phyloP scores from a whole-genome alignment of 768 basidiomycete species.

The Suillus sp. region DNA sequence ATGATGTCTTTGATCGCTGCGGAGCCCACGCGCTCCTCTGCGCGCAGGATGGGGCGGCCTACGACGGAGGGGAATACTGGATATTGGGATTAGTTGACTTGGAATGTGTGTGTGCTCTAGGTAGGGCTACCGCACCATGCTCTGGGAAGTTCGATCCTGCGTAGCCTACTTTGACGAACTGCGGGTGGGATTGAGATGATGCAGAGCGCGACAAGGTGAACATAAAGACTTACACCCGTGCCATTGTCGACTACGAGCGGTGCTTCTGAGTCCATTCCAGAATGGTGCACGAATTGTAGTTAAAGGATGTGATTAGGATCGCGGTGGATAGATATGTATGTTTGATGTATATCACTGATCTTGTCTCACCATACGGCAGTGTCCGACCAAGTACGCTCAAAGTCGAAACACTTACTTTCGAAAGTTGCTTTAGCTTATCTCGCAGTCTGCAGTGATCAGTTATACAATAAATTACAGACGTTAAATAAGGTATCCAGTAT shows the following conservation, averaged over 20 bases:
- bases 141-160: conserved; percentile 95
- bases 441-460: too few relatives aligned
- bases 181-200: conserved; percentile 16
- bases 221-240: conserved; percentile 65
- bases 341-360: too few relatives aligned
- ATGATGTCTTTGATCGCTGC: conserved; percentile 95
- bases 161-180: conserved; percentile 92
- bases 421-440: neutral
- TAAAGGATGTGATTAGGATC: conserved; percentile 1
- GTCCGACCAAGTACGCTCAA: neutral
- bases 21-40: conserved; percentile 90
- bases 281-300: neutral
- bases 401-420: neutral
- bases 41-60: conserved; percentile 95
- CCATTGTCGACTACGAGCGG: conserved; percentile 88
- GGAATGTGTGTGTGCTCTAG: neutral
- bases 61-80: conserved; percentile 92
- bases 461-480: neutral
- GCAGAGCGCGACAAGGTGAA: conserved; percentile 13
- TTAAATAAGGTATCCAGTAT: neutral
- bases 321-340: conserved; percentile 6
- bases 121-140: conserved; percentile 58
- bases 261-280: conserved; percentile 33
- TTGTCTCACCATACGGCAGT: neutral
- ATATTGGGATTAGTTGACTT: neutral